Evolutionary conservation across 2,329 filamentous ascomycete genomes (phyloP).

Genomic region (Penicillium sp.): DNA sequence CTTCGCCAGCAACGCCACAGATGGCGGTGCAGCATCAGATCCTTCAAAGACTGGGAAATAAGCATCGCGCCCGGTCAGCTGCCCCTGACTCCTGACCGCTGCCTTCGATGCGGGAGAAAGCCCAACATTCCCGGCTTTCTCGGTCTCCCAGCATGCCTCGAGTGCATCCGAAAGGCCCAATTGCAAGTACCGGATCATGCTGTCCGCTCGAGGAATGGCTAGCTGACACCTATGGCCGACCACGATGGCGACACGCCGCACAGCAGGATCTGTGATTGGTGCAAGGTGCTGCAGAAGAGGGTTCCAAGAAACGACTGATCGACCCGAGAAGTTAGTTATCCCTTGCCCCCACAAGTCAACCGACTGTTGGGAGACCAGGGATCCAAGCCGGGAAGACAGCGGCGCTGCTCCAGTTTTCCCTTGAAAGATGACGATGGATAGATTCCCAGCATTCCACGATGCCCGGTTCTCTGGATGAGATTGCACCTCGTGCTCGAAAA

Average conservation of each 20-base stretch:
- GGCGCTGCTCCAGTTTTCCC: too few species aligned
- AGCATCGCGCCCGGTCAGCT: not conserved
- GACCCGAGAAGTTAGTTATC: slow-evolving; percentile 20
- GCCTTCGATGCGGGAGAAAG: not conserved
- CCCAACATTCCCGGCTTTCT: not conserved
- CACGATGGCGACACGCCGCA: slow-evolving; percentile 12
- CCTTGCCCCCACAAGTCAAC: slow-evolving; percentile 10
- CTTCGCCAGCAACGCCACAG: not conserved
- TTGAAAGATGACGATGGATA: too few species aligned
- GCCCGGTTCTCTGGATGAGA: slow-evolving; percentile 1
- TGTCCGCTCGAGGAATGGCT: not conserved
- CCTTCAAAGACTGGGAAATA: not conserved
- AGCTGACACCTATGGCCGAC: slow-evolving; percentile 15
- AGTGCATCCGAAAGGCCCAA: not conserved
- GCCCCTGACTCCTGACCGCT: slow-evolving; percentile 2
- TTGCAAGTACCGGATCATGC: not conserved
- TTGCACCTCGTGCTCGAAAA: not conserved
- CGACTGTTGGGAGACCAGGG: slow-evolving; percentile 1
- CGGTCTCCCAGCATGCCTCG: not conserved
- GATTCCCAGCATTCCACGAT: slow-evolving; percentile 9
- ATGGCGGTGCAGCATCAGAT: not conserved
- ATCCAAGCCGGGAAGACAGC: not conserved
- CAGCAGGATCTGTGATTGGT: slow-evolving; percentile 16
- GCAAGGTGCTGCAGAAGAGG: slow-evolving; percentile 7
- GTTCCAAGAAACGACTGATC: slow-evolving; percentile 12